Percentiles rank a stretch among this genome's conserved stretches.
These are phyloP conservation scores for Xylariomycetidae sp. DNA, from an alignment of 2,329 filamentous ascomycete species.

Conservation along the genomic window DNA sequence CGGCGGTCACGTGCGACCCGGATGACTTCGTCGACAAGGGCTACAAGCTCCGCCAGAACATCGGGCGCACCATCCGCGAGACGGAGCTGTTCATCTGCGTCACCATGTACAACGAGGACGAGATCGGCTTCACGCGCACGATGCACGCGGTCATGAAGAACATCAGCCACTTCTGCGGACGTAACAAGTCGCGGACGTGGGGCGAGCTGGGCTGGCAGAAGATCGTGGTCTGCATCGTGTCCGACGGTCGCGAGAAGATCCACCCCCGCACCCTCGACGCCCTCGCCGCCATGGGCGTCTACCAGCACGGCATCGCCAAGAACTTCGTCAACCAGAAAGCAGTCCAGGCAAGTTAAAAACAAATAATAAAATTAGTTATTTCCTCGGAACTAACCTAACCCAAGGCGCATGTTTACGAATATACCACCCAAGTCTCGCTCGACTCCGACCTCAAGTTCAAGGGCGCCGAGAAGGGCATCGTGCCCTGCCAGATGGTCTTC, in stretches of 20 bases:
- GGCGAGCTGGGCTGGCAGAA: slow-evolving; percentile 99
- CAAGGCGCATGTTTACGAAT: slow-evolving; percentile 99
- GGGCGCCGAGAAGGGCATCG: slow-evolving; percentile 96
- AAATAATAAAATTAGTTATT: neutral
- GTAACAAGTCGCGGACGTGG: slow-evolving; percentile 93
- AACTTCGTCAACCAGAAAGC: slow-evolving; percentile 95
- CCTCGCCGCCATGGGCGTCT: slow-evolving; percentile 92
- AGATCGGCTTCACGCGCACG: slow-evolving; percentile 89
- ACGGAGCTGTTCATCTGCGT: slow-evolving; percentile 95
- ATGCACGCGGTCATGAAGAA: slow-evolving; percentile 99
- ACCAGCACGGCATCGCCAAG: slow-evolving; percentile 97
- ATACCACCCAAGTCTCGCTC: slow-evolving; percentile 95
- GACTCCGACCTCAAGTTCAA: slow-evolving; percentile 97
- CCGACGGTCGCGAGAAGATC: slow-evolving; percentile 82
- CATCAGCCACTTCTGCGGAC: slow-evolving; percentile 94
- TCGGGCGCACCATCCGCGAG: slow-evolving; percentile 87
- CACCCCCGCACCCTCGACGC: slow-evolving; percentile 91
- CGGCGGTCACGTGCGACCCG: slow-evolving; percentile 90
- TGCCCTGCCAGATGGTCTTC: slow-evolving; percentile 97
- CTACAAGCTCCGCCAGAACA: slow-evolving; percentile 83
- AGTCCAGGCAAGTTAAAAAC: slow-evolving; percentile 61
- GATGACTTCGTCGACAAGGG: slow-evolving; percentile 80
- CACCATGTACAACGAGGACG: slow-evolving; percentile 99
- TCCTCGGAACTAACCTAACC: too few species aligned
- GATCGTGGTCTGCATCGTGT: slow-evolving; percentile 96